phyloP scores from a whole-genome alignment of 2,329 filamentous ascomycete species.

The Neocucurbitaria cava region DNA sequence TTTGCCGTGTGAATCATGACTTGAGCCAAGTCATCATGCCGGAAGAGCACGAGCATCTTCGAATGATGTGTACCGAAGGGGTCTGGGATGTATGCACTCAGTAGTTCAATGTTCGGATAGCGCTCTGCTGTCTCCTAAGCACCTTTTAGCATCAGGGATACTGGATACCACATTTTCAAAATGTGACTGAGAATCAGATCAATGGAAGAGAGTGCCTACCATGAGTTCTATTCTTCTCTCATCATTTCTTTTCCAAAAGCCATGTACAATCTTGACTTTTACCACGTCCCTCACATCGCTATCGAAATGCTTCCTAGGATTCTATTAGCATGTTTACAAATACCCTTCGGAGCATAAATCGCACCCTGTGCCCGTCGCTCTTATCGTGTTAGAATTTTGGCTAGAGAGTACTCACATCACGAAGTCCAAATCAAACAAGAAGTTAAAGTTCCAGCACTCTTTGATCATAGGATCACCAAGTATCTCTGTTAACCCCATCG shows the following conservation, averaged over 20 bases:
- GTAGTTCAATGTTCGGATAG: conserved; percentile 72
- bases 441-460: conserved; percentile 76
- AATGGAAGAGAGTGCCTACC: conserved; percentile 52
- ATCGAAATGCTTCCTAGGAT: conserved; percentile 60
- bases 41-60: conserved; percentile 84
- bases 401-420: conserved; percentile 55
- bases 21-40: conserved; percentile 78
- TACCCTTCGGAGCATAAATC: background rate
- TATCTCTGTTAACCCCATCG: conserved; percentile 70
- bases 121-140: conserved; percentile 65
- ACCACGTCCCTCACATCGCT: conserved; percentile 61
- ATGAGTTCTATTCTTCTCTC: conserved; percentile 63
- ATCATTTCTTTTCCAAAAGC: conserved; percentile 73
- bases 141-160: conserved; percentile 8
- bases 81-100: conserved; percentile 80
- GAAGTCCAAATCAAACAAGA: conserved; percentile 68
- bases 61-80: conserved; percentile 85
- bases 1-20: conserved; percentile 89
- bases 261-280: conserved; percentile 67
- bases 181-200: too few species aligned
- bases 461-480: conserved; percentile 76
- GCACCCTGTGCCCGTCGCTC: background rate
- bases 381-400: background rate
- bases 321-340: conserved; percentile 3
- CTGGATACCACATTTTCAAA: too few species aligned